Base-by-base conservation (phyloP, 83 land plant genomes). In the Diphasiastrum complanatum region DNA sequence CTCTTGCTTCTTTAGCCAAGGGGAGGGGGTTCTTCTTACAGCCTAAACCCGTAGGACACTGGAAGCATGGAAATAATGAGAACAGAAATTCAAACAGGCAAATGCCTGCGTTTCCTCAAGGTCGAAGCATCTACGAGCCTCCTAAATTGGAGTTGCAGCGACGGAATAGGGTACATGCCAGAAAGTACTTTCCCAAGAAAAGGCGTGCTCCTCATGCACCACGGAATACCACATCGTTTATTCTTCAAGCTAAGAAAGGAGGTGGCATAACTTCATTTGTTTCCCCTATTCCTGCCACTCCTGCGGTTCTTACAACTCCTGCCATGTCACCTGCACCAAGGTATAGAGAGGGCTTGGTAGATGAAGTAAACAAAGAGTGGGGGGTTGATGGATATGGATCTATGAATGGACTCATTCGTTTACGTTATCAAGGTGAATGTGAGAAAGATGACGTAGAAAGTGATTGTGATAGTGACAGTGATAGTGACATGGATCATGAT, bases 361-460 rank as follows among this genome's bases (percentile, higher is more conserved):
- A 74, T 14, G 45, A 68, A 53, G 77, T 69, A 31, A 71, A 72
- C 3, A 70, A 74, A 18, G 77, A 74, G 27, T 71, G 75, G 30
- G 77, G 77, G 2, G 77, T 74, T 25, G 53, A 74, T 51, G 77
- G 66, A 2, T 74, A 74, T 52, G 77, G 77, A 14, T 74, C 77
- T 45, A 74, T 74, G 77, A 74, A 74, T 51, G 77, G 77, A 12
- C 60, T 72, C 18, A 74, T 74, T 51, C 72, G 77, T 10, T 53
- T 68, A 2, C 65, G 66, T 12, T 33, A 65, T 31, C 2, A n/a
- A 22, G 62, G 5, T 6, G 61, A 20, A 6, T 12, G 20, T 2
- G 61, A 33, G 61, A 5, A 28, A 24, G 59, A 55, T 6, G 41
- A 6, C 45, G 3, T 5, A 2, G 31, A 3, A 16, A 36, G 32